These are phyloP conservation scores for Xylaria scruposa DNA, from an alignment of 495 filamentous ascomycete genomes.

Conservation along the genomic window DNA sequence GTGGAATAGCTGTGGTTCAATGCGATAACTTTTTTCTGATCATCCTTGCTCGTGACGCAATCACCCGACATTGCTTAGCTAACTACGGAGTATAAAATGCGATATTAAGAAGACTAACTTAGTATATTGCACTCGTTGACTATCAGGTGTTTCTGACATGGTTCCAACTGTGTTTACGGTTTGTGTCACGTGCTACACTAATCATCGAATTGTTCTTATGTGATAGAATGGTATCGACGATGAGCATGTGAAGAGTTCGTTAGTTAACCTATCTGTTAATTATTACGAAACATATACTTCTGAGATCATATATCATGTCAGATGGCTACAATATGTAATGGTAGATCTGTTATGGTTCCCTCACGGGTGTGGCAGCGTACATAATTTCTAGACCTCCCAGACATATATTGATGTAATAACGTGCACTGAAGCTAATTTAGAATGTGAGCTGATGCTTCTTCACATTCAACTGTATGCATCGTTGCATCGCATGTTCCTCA, in stretches of 20 bases:
- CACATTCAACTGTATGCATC: not conserved
- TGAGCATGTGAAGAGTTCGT: not conserved
- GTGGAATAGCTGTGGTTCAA: not conserved
- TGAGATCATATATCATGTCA: not conserved
- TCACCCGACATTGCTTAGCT: not conserved
- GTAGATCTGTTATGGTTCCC: not conserved
- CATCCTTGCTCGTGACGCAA: not conserved
- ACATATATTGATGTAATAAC: not conserved
- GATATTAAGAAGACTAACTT: too few relatives aligned
- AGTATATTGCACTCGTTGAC: not conserved
- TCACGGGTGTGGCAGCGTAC: not conserved
- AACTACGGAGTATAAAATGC: too few relatives aligned
- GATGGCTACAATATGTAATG: not conserved
- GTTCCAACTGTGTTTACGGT: not conserved
- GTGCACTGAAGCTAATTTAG: not conserved
- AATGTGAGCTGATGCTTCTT: not conserved
- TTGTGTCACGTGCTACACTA: not conserved
- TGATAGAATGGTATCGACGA: not conserved
- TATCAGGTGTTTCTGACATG: not conserved
- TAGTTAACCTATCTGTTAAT: not conserved
- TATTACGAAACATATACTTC: not conserved
- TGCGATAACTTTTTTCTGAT: not conserved
- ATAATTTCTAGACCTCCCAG: not conserved
- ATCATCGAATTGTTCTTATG: not conserved
- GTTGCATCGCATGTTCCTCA: not conserved